These are phyloP conservation scores for Clitocybe nebularis DNA, from an alignment of 1,284 basidiomycete species.

Conservation along the genomic window DNA sequence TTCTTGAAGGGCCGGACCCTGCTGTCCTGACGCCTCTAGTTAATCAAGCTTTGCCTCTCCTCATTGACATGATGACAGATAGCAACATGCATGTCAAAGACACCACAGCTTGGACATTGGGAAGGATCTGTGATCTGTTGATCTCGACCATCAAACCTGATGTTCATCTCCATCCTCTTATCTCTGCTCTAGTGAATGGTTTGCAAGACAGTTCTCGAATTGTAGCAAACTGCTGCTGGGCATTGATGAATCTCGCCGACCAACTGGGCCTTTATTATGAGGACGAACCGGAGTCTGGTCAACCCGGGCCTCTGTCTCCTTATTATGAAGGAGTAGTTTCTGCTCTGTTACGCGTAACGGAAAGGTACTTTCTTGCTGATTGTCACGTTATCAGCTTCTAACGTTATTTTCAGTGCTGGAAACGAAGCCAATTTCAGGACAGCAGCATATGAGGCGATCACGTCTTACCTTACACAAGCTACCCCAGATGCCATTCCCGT, in stretches of 20 bases:
- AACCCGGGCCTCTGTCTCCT: conserved; percentile 69
- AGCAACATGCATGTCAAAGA: conserved; percentile 88
- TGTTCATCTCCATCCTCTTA: conserved; percentile 80
- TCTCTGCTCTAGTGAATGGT: conserved; percentile 82
- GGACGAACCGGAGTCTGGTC: conserved; percentile 51
- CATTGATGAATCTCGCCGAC: conserved; percentile 91
- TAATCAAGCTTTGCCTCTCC: conserved; percentile 88
- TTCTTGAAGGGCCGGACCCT: conserved; percentile 94
- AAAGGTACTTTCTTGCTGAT: conserved; percentile 53
- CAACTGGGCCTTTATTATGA: conserved; percentile 69
- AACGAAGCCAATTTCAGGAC: conserved; percentile 95
- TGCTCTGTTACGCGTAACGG: conserved; percentile 80
- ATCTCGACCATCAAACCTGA: conserved; percentile 88
- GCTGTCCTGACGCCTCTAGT: conserved; percentile 86
- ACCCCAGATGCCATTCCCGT: conserved; percentile 79
- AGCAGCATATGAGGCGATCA: conserved; percentile 94
- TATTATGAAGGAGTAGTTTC: conserved; percentile 88
- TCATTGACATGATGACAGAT: conserved; percentile 96
- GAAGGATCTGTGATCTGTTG: conserved; percentile 90
- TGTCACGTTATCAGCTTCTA: conserved; percentile 1
- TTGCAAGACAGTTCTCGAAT: conserved; percentile 85
- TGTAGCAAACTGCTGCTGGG: conserved; percentile 94
- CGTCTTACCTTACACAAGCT: conserved; percentile 81
- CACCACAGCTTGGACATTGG: conserved; percentile 97
- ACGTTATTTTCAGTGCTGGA: conserved; percentile 48